Evolutionary conservation across 768 basidiomycete genomes (phyloP).

Genomic region (Lactarius akahatsu): DNA sequence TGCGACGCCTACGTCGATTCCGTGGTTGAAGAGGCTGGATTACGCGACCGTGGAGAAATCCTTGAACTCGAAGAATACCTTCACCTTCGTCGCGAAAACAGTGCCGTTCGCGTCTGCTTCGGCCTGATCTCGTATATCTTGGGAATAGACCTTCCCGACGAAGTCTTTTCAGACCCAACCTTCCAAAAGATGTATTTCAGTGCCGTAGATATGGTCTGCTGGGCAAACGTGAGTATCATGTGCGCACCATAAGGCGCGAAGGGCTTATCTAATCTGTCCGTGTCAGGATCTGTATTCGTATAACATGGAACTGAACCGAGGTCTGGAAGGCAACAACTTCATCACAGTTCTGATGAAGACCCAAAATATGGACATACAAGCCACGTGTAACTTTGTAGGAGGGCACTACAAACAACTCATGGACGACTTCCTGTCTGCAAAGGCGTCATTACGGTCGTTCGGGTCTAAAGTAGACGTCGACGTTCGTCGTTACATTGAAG

Average conservation of each 20-base stretch:
- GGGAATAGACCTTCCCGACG: constrained; percentile 61
- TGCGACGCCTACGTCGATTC: constrained; percentile 57
- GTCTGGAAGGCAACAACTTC: constrained; percentile 64
- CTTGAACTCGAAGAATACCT: constrained; percentile 56
- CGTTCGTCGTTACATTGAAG: constrained; percentile 53
- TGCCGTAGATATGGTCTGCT: constrained; percentile 65
- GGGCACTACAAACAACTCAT: constrained; percentile 50
- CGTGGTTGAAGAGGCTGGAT: constrained; percentile 59
- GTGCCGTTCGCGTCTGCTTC: constrained; percentile 64
- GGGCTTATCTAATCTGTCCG: constrained; percentile 7
- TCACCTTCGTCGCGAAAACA: constrained; percentile 63
- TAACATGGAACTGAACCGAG: constrained; percentile 69
- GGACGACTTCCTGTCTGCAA: constrained; percentile 48
- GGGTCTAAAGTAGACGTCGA: constrained; percentile 49
- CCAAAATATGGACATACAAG: constrained; percentile 52
- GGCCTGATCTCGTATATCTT: constrained; percentile 60
- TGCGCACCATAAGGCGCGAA: background rate
- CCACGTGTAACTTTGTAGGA: constrained; percentile 58
- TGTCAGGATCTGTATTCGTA: constrained; percentile 68
- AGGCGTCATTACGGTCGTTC: constrained; percentile 49
- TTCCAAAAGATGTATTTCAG: constrained; percentile 57
- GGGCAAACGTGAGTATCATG: constrained; percentile 57
- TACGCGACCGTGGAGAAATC: constrained; percentile 56
- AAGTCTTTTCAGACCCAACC: constrained; percentile 54
- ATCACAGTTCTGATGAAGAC: constrained; percentile 66